phyloP scores from a whole-genome alignment of 306 rosid species.

The Cyamopsis tetragonoloba region DNA sequence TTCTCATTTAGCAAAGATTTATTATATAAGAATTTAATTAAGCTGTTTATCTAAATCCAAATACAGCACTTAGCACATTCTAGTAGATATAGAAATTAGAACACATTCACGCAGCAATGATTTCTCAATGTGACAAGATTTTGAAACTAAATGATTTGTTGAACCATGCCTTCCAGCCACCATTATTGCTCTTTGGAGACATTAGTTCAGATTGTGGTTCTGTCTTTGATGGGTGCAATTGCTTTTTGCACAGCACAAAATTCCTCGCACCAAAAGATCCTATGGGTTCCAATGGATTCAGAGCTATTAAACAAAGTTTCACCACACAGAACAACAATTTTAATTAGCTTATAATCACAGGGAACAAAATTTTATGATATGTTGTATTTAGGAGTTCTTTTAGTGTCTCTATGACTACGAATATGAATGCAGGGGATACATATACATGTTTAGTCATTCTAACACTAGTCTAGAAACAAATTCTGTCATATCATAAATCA shows the following conservation, averaged over 20 bases:
- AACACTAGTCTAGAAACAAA: not conserved
- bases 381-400: not conserved
- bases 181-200: slow-evolving; percentile 32
- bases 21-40: no score
- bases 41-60: no score
- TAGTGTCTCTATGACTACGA: no score
- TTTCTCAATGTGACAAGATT: slow-evolving; percentile 20
- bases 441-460: not conserved
- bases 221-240: slow-evolving; percentile 25
- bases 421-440: not conserved
- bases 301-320: slow-evolving; percentile 38
- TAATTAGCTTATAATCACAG: not conserved
- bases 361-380: not conserved
- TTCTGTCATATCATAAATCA: not conserved
- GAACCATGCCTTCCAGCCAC: slow-evolving; percentile 55
- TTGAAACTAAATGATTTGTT: slow-evolving; percentile 37
- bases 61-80: no score
- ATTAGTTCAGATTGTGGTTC: slow-evolving; percentile 28
- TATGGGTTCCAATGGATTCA: slow-evolving; percentile 52
- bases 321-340: slow-evolving; percentile 1
- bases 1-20: no score
- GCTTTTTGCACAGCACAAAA: slow-evolving; percentile 57
- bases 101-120: not conserved
- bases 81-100: not conserved
- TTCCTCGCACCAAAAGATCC: slow-evolving; percentile 48